Percentiles rank a stretch among this genome's conserved stretches.
Conservation (phyloP, 176 grass and related monocot species). For the Aegilops tauschii region DNA sequence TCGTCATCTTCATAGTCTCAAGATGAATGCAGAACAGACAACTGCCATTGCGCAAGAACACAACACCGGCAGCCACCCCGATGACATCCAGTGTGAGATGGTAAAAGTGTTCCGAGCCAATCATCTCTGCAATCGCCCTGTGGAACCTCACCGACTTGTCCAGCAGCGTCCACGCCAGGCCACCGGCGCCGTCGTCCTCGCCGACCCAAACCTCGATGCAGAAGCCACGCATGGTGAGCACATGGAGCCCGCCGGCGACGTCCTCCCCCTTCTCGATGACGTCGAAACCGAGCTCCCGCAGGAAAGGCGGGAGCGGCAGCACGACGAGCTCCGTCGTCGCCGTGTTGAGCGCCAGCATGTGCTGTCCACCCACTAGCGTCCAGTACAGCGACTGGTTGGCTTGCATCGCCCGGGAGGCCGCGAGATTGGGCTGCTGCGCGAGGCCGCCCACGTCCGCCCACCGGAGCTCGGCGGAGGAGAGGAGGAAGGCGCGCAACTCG, state of each 20-base stretch:
- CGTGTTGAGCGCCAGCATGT: conserved; percentile 23
- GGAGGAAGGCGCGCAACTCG: conserved; percentile 16
- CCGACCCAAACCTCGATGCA: conserved; percentile 35
- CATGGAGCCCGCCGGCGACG: not conserved
- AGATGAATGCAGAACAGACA: conserved; percentile 34
- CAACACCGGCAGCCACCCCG: conserved; percentile 17
- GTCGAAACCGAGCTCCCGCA: conserved; percentile 28
- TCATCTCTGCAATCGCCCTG: conserved; percentile 5
- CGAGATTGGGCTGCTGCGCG: not conserved
- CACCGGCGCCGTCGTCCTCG: not conserved
- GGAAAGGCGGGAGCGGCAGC: conserved; percentile 19
- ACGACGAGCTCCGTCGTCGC: conserved; percentile 18
- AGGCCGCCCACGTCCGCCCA: conserved; percentile 16
- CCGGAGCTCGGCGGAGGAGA: conserved; percentile 23
- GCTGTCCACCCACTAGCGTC: conserved; percentile 26
- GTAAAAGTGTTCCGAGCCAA: not conserved
- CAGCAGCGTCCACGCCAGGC: conserved; percentile 20
- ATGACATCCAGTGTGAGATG: not conserved
- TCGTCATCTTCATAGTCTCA: conserved; percentile 35
- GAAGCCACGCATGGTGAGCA: conserved; percentile 40
- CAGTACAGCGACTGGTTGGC: conserved; percentile 33
- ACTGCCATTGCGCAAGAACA: conserved; percentile 28
- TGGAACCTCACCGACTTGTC: conserved; percentile 40
- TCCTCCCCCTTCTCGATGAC: conserved; percentile 30
- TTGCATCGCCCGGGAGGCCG: conserved; percentile 29